Base-by-base conservation (phyloP, 805 yeast genomes). In the Nematodospora valgi region DNA sequence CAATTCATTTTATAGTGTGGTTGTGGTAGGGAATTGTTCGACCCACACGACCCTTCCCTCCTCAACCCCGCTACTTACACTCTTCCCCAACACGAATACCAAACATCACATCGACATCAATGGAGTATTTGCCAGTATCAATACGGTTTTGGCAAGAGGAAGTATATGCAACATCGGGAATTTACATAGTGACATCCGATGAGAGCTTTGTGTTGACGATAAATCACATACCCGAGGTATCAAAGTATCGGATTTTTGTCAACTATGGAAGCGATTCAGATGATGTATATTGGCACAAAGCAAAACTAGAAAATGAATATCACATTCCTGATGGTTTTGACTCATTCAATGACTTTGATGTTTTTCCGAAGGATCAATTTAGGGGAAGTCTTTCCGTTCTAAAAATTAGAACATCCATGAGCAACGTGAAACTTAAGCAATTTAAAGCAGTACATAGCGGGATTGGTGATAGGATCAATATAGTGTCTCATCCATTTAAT, bases 401-500 rank as follows among this genome's bases (percentile, higher is more conserved):
- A n/a, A n/a, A n/a, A n/a, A n/a, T n/a, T n/a, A n/a, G n/a, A n/a
- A n/a, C n/a, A n/a, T n/a, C n/a, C n/a, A n/a, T n/a, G n/a, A n/a
- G n/a, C n/a, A n/a, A n/a, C n/a, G n/a, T n/a, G n/a, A n/a, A n/a
- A n/a, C n/a, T n/a, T n/a, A n/a, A n/a, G n/a, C n/a, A n/a, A n/a
- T n/a, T n/a, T n/a, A n/a, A n/a, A n/a, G n/a, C n/a, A n/a, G n/a
- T n/a, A n/a, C n/a, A n/a, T n/a, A n/a, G n/a, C n/a, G n/a, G 19
- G n/a, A 15, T 35, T 20, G 40, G 41, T n/a, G 46, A 42, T 18
- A 12, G 37, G 4, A 43, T 56, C 5, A 40, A 37, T 4, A 45
- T 55, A 11, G 27, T 35, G 5, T 42, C 54, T 4, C 49, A 31
- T 32, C 67, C 67, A 1, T 61, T 59, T 40, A 58, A 46, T 30